phyloP scores from a whole-genome alignment of 2,329 filamentous ascomycete species.

The Diatrype stigma region DNA sequence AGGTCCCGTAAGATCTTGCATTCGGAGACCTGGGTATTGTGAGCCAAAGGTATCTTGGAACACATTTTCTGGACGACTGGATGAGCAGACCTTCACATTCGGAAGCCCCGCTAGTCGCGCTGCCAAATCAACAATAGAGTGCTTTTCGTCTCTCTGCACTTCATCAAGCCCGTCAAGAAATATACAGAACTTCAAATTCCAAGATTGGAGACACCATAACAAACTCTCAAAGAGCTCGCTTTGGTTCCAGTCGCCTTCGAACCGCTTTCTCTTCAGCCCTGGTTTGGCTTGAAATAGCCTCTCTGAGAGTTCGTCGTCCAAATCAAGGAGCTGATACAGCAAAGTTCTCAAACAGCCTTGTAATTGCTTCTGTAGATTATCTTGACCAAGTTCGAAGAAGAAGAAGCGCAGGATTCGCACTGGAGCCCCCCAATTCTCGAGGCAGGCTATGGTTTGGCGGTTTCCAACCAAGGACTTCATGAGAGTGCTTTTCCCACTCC shows the following conservation, averaged over 20 bases:
- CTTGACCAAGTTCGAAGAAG: conserved; percentile 8
- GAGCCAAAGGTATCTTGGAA: not conserved
- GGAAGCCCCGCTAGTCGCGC: not conserved
- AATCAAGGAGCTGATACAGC: conserved; percentile 6
- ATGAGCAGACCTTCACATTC: conserved; percentile 7
- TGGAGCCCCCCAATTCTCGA: conserved; percentile 1
- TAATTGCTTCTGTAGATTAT: conserved; percentile 3
- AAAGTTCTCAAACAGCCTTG: conserved; percentile 7
- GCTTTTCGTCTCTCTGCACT: conserved; percentile 3
- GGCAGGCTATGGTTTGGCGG: not conserved
- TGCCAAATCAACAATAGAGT: conserved; percentile 1
- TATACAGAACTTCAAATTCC: conserved; percentile 2
- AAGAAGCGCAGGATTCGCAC: conserved; percentile 5
- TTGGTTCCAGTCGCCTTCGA: conserved; percentile 10
- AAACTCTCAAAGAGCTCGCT: conserved; percentile 3
- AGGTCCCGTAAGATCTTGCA: conserved; percentile 4
- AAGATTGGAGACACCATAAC: not conserved
- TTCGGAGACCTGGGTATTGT: conserved; percentile 1
- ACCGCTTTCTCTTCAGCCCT: conserved; percentile 3
- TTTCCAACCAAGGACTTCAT: conserved; percentile 6
- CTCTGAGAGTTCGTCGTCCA: not conserved
- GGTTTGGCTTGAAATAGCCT: conserved; percentile 1
- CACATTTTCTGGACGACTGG: conserved; percentile 8
- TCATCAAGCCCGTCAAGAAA: conserved; percentile 14
- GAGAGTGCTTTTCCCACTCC: conserved; percentile 17